Evolutionary conservation across 2,329 filamentous ascomycete species (phyloP).

Genomic region (Talaromyces sp.): DNA sequence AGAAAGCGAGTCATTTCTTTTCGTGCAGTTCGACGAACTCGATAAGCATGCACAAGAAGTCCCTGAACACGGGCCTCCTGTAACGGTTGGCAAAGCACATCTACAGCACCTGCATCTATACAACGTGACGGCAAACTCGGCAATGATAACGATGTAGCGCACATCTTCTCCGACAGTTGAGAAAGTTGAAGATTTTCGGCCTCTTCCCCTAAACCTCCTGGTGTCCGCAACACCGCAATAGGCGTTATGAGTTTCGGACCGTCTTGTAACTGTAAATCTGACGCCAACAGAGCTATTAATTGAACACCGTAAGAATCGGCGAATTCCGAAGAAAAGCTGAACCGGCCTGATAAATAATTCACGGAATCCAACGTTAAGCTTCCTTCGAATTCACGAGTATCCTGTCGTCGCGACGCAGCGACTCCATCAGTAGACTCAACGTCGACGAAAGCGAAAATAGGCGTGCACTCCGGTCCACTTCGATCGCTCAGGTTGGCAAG

Average conservation of each 20-base stretch:
- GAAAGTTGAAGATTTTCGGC: neutral
- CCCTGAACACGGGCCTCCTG: conserved; percentile 67
- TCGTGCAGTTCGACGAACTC: conserved; percentile 68
- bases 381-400: conserved; percentile 27
- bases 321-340: conserved; percentile 40
- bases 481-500: conserved; percentile 48
- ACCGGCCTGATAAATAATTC: conserved; percentile 31
- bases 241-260: conserved; percentile 47
- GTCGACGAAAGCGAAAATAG: conserved; percentile 54
- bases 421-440: conserved; percentile 42
- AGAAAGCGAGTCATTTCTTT: conserved; percentile 68
- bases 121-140: conserved; percentile 61
- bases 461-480: conserved; percentile 43
- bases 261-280: conserved; percentile 48
- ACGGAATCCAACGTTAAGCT: conserved; percentile 27
- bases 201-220: conserved; percentile 7
- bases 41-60: conserved; percentile 77
- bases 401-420: conserved; percentile 28
- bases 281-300: conserved; percentile 45
- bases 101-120: conserved; percentile 77
- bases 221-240: conserved; percentile 42
- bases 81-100: conserved; percentile 77
- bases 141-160: conserved; percentile 39
- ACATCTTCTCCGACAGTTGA: neutral
- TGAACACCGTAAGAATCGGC: conserved; percentile 47